Percentiles rank a stretch among this genome's conserved stretches.
phyloP scores from a whole-genome alignment of 2,329 filamentous ascomycete genomes.

The Penicillium thymicola region DNA sequence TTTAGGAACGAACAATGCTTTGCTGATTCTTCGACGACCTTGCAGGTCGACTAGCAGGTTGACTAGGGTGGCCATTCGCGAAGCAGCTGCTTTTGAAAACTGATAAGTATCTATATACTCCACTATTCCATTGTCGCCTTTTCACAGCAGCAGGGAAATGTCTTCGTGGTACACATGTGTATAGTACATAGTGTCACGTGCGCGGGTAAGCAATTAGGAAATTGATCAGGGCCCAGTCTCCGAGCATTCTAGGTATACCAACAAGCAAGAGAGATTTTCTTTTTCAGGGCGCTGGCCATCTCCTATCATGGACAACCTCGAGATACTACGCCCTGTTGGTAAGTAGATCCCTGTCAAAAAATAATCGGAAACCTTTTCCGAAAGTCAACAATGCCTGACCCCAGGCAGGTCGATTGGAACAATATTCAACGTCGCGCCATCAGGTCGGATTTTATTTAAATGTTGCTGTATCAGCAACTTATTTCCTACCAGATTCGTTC shows the following conservation, averaged over 20 bases:
- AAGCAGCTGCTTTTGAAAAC: neutral
- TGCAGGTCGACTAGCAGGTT: neutral
- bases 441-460: constrained; percentile 46
- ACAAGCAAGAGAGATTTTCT: neutral
- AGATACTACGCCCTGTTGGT: constrained; percentile 32
- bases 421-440: constrained; percentile 45
- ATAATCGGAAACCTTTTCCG: neutral
- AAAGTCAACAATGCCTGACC: constrained; percentile 3
- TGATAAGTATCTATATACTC: no score
- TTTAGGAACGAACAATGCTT: neutral
- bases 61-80: neutral
- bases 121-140: no score
- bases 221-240: neutral
- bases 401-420: constrained; percentile 43
- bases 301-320: constrained; percentile 52
- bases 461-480: constrained; percentile 41
- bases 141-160: neutral
- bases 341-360: constrained; percentile 12
- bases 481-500: constrained; percentile 29
- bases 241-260: neutral
- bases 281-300: neutral
- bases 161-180: neutral
- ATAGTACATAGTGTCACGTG: constrained; percentile 3
- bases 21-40: neutral
- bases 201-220: neutral